These are phyloP conservation scores for Leishmania aethiopica DNA, from an alignment of 208 protist species.

Conservation along the genomic window DNA sequence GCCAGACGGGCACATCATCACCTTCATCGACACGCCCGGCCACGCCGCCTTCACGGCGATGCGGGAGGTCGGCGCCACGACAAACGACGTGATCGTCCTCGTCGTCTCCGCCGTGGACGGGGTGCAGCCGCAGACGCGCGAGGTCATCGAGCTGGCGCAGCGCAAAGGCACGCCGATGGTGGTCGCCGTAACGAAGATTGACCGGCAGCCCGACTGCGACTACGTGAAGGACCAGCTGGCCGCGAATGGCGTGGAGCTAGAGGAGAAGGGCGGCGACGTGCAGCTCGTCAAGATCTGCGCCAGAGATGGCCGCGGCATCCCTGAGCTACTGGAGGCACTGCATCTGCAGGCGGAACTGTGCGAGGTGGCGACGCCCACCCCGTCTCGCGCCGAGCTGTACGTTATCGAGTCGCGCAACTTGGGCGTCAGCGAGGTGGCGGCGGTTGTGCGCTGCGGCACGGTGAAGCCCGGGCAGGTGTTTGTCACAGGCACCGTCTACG, in stretches of 20 bases:
- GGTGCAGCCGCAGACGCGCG: conserved; percentile 94
- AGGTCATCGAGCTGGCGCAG: conserved; percentile 88
- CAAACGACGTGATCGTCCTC: conserved; percentile 97
- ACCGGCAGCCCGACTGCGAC: conserved; percentile 89
- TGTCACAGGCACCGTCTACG: conserved; percentile 80
- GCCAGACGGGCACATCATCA: conserved; percentile 73
- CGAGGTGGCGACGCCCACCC: conserved; percentile 76
- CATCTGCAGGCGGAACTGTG: conserved; percentile 89
- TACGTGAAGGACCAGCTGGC: conserved; percentile 84
- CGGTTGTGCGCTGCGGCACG: conserved; percentile 83
- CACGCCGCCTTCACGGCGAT: conserved; percentile 96
- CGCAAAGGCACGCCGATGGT: conserved; percentile 86
- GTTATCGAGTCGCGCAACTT: conserved; percentile 91
- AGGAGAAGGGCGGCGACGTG: conserved; percentile 95
- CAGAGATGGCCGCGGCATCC: conserved; percentile 80
- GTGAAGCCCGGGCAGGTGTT: conserved; percentile 72
- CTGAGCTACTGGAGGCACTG: conserved; percentile 91
- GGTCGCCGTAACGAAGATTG: conserved; percentile 98
- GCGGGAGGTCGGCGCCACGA: conserved; percentile 93
- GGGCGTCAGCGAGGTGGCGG: conserved; percentile 55
- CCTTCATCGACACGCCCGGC: conserved; percentile 98
- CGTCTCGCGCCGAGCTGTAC: conserved; percentile 81
- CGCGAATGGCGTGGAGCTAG: conserved; percentile 76
- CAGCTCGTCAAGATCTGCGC: conserved; percentile 93
- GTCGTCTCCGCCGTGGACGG: conserved; percentile 97